These are phyloP conservation scores for Diaporthe helianthi DNA, from an alignment of 2,329 filamentous ascomycete species.

Conservation along the genomic window DNA sequence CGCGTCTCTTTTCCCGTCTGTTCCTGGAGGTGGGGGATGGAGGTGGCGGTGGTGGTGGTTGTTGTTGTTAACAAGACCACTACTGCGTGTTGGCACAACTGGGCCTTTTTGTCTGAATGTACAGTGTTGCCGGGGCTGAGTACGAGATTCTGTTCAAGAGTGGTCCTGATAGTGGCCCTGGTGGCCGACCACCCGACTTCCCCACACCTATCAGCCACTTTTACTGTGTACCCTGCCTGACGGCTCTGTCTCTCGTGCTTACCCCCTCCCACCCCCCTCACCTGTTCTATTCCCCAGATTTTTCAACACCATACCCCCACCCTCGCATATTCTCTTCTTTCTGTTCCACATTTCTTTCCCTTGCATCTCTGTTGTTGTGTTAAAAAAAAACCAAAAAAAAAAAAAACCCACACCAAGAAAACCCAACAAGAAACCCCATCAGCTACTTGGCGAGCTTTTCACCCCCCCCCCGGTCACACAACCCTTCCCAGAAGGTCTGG, in stretches of 20 bases:
- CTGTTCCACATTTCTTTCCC: slow-evolving; percentile 24
- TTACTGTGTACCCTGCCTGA: slow-evolving; percentile 16
- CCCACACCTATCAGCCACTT: slow-evolving; percentile 21
- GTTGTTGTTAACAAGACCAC: not conserved
- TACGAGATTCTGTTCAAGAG: slow-evolving; percentile 10
- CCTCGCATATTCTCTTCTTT: slow-evolving; percentile 23
- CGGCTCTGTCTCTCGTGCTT: slow-evolving; percentile 14
- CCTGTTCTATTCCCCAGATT: slow-evolving; percentile 28
- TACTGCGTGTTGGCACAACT: not conserved
- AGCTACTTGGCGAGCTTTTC: slow-evolving; percentile 16
- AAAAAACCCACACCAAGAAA: no score
- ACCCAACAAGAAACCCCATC: not conserved
- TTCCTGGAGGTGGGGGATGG: no score
- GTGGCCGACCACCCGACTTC: slow-evolving; percentile 6
- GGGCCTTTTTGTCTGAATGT: not conserved
- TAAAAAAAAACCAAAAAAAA: slow-evolving; percentile 1
- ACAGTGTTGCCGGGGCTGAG: slow-evolving; percentile 6
- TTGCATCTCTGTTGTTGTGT: slow-evolving; percentile 19
- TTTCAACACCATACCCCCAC: slow-evolving; percentile 1
- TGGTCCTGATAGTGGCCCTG: slow-evolving; percentile 24
- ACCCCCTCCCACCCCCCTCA: slow-evolving; percentile 16
- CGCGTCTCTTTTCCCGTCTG: not conserved
- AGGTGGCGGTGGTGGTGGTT: no score
- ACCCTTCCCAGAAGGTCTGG: slow-evolving; percentile 4
- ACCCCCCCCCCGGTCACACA: not conserved